Conservation (phyloP, 1,284 basidiomycete species). For the Coniophora puteana region DNA sequence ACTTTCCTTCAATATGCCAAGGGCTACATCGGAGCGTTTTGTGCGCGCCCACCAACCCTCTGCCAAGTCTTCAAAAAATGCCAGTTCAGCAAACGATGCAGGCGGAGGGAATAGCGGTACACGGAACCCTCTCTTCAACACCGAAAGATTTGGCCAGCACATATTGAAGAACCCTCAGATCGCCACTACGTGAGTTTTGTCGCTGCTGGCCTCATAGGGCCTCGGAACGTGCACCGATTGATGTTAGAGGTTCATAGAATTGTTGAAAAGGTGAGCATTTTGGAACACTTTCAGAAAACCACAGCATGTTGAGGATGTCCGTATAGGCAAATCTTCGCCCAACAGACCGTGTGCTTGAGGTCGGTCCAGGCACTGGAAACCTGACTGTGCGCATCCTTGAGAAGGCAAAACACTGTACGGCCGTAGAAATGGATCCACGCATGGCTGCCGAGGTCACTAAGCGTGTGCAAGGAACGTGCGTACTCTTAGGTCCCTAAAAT, state of each 20-base stretch:
- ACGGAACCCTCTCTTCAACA: slow-evolving; percentile 89
- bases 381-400: slow-evolving; percentile 93
- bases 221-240: no score
- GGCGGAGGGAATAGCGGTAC: slow-evolving; percentile 40
- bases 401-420: slow-evolving; percentile 89
- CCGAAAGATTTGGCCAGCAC: slow-evolving; percentile 93
- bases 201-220: no score
- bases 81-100: no score
- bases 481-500: slow-evolving; percentile 21
- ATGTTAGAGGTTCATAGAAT: slow-evolving; percentile 47
- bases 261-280: slow-evolving; percentile 60
- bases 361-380: slow-evolving; percentile 98
- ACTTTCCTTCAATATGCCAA: slow-evolving; percentile 62
- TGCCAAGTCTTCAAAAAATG: slow-evolving; percentile 47
- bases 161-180: slow-evolving; percentile 94
- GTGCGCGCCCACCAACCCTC: slow-evolving; percentile 73
- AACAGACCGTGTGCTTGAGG: slow-evolving; percentile 95
- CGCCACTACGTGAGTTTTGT: slow-evolving; percentile 76
- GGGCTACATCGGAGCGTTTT: slow-evolving; percentile 85
- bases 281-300: background rate
- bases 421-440: slow-evolving; percentile 98
- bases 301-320: background rate
- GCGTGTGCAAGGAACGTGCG: slow-evolving; percentile 96
- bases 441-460: slow-evolving; percentile 99
- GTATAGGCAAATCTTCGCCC: slow-evolving; percentile 85